These are phyloP conservation scores for Podospora appendiculata DNA, from an alignment of 495 filamentous ascomycete species.

Conservation along the genomic window DNA sequence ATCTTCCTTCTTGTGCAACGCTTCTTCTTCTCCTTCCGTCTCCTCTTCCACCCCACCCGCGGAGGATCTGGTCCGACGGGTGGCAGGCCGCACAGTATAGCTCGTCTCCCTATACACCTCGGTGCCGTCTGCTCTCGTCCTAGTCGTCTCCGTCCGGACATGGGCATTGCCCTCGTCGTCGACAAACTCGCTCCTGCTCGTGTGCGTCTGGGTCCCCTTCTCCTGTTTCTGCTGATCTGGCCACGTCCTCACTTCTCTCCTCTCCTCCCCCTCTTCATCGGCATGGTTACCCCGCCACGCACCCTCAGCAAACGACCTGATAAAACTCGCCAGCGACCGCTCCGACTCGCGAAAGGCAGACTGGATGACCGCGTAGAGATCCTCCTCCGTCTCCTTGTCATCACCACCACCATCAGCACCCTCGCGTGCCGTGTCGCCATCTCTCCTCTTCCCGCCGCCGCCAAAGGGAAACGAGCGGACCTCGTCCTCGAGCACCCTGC, in stretches of 20 bases:
- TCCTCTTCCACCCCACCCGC: neutral
- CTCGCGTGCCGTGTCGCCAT: neutral
- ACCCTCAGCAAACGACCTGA: slow-evolving; percentile 7
- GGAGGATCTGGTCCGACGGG: neutral
- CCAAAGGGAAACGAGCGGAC: neutral
- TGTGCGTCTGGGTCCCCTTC: slow-evolving; percentile 8
- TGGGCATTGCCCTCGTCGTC: slow-evolving; percentile 14
- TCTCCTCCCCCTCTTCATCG: neutral
- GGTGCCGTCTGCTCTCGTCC: slow-evolving; percentile 3
- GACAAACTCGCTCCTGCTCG: slow-evolving; percentile 6
- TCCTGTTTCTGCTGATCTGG: neutral
- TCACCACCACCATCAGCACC: neutral
- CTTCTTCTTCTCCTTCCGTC: neutral
- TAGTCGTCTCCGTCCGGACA: slow-evolving; percentile 8
- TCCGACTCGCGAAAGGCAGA: slow-evolving; percentile 13
- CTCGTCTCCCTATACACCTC: slow-evolving; percentile 3
- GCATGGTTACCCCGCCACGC: neutral
- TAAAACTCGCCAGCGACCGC: slow-evolving; percentile 12
- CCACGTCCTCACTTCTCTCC: too few relatives aligned
- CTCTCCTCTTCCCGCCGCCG: neutral
- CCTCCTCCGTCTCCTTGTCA: slow-evolving; percentile 6
- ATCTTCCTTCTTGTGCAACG: neutral
- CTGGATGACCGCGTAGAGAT: slow-evolving; percentile 7
- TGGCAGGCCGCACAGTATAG: neutral
- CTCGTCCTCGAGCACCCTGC: neutral